These are phyloP conservation scores for Phytophthora fragariae DNA, from an alignment of 352 stramenopile species.

Conservation along the genomic window DNA sequence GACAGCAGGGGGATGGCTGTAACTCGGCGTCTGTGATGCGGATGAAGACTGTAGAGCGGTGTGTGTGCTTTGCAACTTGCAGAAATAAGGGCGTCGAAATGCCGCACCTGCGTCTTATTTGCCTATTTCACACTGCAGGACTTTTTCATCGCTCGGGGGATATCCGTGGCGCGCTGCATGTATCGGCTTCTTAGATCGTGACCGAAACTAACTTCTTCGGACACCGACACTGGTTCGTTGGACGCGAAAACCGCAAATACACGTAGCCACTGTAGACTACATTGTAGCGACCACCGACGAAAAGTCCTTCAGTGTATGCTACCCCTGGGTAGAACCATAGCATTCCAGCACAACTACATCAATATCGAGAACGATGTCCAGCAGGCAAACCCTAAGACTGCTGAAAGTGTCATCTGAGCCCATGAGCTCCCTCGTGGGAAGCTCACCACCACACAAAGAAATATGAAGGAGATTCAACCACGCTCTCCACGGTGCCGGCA, in stretches of 20 bases:
- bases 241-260: background rate
- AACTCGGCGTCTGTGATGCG: background rate
- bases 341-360: too few species aligned
- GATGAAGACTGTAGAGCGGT: background rate
- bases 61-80: background rate
- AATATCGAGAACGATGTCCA: too few species aligned
- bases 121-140: background rate
- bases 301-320: background rate
- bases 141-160: background rate
- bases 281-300: background rate
- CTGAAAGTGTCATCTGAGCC: background rate
- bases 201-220: background rate
- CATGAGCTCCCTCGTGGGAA: background rate
- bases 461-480: conserved; percentile 31
- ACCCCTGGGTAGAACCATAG: too few species aligned
- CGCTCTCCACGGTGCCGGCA: conserved; percentile 12
- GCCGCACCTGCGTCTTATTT: conserved; percentile 40
- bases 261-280: background rate
- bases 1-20: background rate
- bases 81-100: background rate
- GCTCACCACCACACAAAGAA: conserved; percentile 4
- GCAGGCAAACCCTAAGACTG: background rate
- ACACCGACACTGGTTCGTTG: background rate
- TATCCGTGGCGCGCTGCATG: background rate
- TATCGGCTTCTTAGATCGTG: too few species aligned